These are phyloP conservation scores for Salix udensis DNA, from an alignment of 345 rosid species.

Conservation along the genomic window DNA sequence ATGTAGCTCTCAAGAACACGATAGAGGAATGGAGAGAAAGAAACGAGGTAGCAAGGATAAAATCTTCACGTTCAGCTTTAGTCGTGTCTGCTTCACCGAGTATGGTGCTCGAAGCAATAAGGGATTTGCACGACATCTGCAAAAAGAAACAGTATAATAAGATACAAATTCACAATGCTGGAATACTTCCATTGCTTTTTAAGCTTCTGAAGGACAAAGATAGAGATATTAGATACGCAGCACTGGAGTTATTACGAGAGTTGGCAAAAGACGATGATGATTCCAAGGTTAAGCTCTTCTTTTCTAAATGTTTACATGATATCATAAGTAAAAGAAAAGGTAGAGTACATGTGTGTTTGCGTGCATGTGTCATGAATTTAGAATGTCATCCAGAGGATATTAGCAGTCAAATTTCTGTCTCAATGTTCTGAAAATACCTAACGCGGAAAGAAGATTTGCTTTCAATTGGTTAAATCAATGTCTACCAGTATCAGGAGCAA, in stretches of 20 bases:
- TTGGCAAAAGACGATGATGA: conserved; percentile 53
- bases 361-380: neutral
- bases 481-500: neutral
- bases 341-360: neutral
- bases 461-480: neutral
- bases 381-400: neutral
- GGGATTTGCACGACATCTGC: conserved; percentile 60
- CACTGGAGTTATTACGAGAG: conserved; percentile 46
- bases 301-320: neutral
- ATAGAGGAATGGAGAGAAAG: conserved; percentile 81
- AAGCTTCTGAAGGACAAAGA: conserved; percentile 47
- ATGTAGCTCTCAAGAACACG: conserved; percentile 58
- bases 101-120: conserved; percentile 67
- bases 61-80: conserved; percentile 63
- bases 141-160: conserved; percentile 43
- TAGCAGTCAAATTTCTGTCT: neutral
- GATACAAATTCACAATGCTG: conserved; percentile 48
- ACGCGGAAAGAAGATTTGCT: no score
- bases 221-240: conserved; percentile 51
- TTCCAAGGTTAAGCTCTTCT: conserved; percentile 51
- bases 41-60: conserved; percentile 66
- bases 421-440: neutral
- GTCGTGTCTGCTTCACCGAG: conserved; percentile 59
- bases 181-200: conserved; percentile 56
- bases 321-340: neutral